Evolutionary conservation across 495 filamentous ascomycete genomes (phyloP), one percentile per base, ranked within the genome.

Genomic region (Aspergillus homomorphus): DNA sequence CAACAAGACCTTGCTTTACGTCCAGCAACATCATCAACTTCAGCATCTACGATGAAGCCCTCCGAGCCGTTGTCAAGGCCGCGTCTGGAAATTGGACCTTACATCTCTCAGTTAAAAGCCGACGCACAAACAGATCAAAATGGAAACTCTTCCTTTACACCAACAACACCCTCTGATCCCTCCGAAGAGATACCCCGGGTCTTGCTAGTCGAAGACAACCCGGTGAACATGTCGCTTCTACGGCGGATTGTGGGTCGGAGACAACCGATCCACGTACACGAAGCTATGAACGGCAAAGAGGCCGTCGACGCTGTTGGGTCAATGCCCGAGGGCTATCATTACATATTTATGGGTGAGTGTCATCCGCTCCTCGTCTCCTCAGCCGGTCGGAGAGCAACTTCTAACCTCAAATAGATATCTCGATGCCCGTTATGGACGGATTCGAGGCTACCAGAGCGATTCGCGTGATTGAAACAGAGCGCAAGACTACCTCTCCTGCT

Each of bases 341-440:
- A 38, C 15, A 38, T 38, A 10, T 38, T 38, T 12, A 38, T 38
- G 33, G 33, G 33, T 38, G 4, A 38, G 33, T 38, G 3, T 28
- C 26, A n/a, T n/a, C n/a, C n/a, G n/a, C n/a, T n/a, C n/a, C n/a
- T n/a, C n/a, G n/a, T n/a, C n/a, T n/a, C n/a, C n/a, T n/a, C n/a
- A n/a, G n/a, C n/a, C n/a, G n/a, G n/a, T 38, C 26, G 3, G 15
- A 68, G 62, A 30, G 72, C 75, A 60, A 64, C 75, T 53, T 72
- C 72, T 45, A 69, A 76, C 20, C 69, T 78, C 64, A 77, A n/a
- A 77, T 69, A 76, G 82, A 86, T 51, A 78, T 88, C 44, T 79
- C 80, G 46, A 88, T 89, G 86, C 86, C 86, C 0, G 61, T 87
- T 0, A 81, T 87, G 70, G 81, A 86, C 54, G 84, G 84, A 14